Evolutionary conservation across 768 basidiomycete genomes (phyloP).

Genomic region (Gymnopilus dilepis): DNA sequence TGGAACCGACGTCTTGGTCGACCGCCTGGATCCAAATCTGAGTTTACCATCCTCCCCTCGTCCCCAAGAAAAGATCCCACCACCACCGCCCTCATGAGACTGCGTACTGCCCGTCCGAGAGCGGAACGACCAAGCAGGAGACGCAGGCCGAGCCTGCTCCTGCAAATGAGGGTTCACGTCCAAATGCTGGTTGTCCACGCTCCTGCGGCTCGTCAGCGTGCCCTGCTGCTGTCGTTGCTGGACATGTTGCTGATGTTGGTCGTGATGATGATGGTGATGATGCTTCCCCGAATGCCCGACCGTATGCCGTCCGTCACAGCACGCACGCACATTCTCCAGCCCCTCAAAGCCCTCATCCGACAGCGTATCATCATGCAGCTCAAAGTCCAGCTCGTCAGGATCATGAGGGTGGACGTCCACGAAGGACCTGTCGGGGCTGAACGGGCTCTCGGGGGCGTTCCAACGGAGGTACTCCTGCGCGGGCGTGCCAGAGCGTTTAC

Average conservation of each 20-base stretch:
- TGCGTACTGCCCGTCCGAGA: constrained; percentile 77
- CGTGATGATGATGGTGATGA: constrained; percentile 66
- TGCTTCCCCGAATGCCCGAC: constrained; percentile 67
- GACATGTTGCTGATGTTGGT: constrained; percentile 44
- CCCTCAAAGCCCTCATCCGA: constrained; percentile 89
- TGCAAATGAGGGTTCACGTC: constrained; percentile 54
- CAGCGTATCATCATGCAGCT: constrained; percentile 74
- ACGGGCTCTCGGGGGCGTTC: constrained; percentile 75
- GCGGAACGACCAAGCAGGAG: constrained; percentile 87
- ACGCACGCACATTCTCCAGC: constrained; percentile 92
- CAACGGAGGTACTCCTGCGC: constrained; percentile 90
- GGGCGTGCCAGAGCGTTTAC: constrained; percentile 89
- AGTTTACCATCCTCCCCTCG: constrained; percentile 66
- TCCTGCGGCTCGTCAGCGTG: constrained; percentile 40
- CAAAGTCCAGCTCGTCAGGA: constrained; percentile 78
- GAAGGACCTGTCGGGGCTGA: constrained; percentile 76
- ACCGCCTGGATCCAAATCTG: constrained; percentile 76
- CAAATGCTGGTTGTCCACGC: constrained; percentile 52
- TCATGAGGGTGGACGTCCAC: constrained; percentile 55
- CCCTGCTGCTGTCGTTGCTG: constrained; percentile 26
- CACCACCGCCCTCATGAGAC: constrained; percentile 63
- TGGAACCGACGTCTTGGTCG: constrained; percentile 48
- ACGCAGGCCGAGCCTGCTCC: constrained; percentile 66
- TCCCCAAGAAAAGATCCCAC: constrained; percentile 72
- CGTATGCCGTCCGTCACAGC: constrained; percentile 87